Conservation (phyloP, 352 stramenopile species). For the Thalassiosira sp. region DNA sequence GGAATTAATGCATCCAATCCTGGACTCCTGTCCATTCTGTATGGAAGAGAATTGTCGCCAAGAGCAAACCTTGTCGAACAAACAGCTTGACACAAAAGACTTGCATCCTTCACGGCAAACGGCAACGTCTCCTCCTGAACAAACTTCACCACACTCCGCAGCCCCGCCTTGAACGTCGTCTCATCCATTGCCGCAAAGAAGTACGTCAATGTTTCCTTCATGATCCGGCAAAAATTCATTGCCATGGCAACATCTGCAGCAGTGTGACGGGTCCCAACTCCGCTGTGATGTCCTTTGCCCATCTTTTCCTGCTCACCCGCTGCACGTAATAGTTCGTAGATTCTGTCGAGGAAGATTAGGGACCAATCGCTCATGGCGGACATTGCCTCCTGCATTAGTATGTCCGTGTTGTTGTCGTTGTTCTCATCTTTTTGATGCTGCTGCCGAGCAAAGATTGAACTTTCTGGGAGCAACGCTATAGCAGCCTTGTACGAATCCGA, state of each 20-base stretch:
- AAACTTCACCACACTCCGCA: conserved; percentile 71
- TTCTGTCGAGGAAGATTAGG: conserved; percentile 74
- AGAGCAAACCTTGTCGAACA: conserved; percentile 56
- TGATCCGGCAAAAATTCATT: conserved; percentile 75
- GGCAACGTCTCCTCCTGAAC: conserved; percentile 75
- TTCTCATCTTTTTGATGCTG: conserved; percentile 20
- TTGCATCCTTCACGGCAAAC: conserved; percentile 75
- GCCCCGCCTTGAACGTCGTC: conserved; percentile 55
- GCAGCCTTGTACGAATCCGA: conserved; percentile 60
- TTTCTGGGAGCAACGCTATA: conserved; percentile 58
- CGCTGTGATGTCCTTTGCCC: conserved; percentile 63
- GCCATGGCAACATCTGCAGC: conserved; percentile 72
- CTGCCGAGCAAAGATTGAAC: conserved; percentile 58
- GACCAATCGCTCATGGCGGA: conserved; percentile 77
- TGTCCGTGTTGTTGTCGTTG: conserved; percentile 29
- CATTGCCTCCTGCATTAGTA: conserved; percentile 69
- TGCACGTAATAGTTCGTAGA: conserved; percentile 75
- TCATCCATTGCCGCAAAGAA: conserved; percentile 80
- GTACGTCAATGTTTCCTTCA: conserved; percentile 77
- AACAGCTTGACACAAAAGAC: conserved; percentile 73
- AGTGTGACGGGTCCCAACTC: conserved; percentile 63
- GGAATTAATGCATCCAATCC: conserved; percentile 75
- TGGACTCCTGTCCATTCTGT: conserved; percentile 49
- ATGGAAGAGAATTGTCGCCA: conserved; percentile 1
- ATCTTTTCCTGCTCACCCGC: conserved; percentile 78